Evolutionary conservation across 2,329 filamentous ascomycete species (phyloP).

Genomic region (Trematosphaeria pertusa): DNA sequence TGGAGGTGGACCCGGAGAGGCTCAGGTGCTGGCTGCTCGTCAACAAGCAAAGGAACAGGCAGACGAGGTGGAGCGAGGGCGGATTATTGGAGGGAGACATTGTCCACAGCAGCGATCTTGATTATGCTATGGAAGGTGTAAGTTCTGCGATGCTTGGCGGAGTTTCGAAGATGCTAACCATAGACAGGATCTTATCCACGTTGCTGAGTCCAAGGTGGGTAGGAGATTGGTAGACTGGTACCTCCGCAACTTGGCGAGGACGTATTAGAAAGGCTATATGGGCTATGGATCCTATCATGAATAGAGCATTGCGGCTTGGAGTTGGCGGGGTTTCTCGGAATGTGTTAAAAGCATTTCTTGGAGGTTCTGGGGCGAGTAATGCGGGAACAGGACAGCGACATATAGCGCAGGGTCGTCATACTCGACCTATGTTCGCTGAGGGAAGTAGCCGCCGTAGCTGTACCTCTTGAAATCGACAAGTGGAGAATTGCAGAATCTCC

Average conservation of each 20-base stretch:
- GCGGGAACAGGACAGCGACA: constrained; percentile 21
- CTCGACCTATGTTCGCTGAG: background rate
- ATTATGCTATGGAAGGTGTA: constrained; percentile 95
- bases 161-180: constrained; percentile 26
- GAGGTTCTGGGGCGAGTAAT: constrained; percentile 9
- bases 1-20: constrained; percentile 96
- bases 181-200: constrained; percentile 88
- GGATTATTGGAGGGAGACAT: constrained; percentile 90
- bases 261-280: constrained; percentile 68
- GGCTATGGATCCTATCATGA: constrained; percentile 20
- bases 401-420: constrained; percentile 13
- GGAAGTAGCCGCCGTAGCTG: background rate
- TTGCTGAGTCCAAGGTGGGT: constrained; percentile 98
- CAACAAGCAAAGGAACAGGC: constrained; percentile 98
- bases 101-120: constrained; percentile 91
- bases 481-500: constrained; percentile 1
- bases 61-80: constrained; percentile 91
- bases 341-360: constrained; percentile 41
- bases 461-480: no score
- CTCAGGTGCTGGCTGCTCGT: constrained; percentile 92
- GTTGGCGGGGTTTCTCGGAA: constrained; percentile 37
- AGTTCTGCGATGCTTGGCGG: constrained; percentile 50
- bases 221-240: constrained; percentile 99
- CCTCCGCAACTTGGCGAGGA: constrained; percentile 92
- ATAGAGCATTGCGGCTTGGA: constrained; percentile 46